Conservation (phyloP, 495 filamentous ascomycete genomes). For the Bathelium albidoporum region DNA sequence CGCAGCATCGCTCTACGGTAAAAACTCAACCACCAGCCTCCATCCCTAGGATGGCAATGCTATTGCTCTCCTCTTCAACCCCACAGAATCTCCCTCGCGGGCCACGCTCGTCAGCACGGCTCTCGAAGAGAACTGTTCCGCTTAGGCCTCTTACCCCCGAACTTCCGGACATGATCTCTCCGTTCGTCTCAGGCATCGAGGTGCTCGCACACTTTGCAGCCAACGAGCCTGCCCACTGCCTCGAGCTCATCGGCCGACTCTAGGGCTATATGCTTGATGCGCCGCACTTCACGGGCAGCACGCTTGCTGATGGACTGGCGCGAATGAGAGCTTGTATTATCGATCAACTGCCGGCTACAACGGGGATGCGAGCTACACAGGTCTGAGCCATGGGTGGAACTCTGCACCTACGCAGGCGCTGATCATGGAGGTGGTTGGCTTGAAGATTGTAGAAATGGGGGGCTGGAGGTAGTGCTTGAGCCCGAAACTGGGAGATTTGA, state of each 20-base stretch:
- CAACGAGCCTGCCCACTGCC: neutral
- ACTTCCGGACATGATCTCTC: conserved; percentile 6
- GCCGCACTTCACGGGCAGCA: neutral
- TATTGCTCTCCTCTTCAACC: conserved; percentile 6
- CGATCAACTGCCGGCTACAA: conserved; percentile 1
- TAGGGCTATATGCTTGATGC: conserved; percentile 5
- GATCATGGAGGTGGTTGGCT: conserved; percentile 3
- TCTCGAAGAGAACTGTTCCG: neutral
- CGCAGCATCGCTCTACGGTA: neutral
- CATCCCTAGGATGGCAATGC: conserved; percentile 24
- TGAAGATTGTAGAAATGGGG: conserved; percentile 1
- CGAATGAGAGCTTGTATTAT: neutral
- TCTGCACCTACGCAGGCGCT: conserved; percentile 2
- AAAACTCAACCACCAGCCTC: conserved; percentile 32
- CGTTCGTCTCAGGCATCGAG: conserved; percentile 7
- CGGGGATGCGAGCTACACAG: conserved; percentile 2
- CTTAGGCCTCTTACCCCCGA: conserved; percentile 4
- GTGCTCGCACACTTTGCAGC: conserved; percentile 3
- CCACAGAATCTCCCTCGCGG: neutral
- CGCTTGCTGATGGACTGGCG: neutral
- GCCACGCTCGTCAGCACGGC: neutral
- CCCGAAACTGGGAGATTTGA: neutral
- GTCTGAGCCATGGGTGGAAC: conserved; percentile 5
- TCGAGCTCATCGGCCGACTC: neutral
- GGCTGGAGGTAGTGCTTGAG: conserved; percentile 2